Base-by-base conservation (phyloP, 208 protist species). In the Leishmania gerbilli region DNA sequence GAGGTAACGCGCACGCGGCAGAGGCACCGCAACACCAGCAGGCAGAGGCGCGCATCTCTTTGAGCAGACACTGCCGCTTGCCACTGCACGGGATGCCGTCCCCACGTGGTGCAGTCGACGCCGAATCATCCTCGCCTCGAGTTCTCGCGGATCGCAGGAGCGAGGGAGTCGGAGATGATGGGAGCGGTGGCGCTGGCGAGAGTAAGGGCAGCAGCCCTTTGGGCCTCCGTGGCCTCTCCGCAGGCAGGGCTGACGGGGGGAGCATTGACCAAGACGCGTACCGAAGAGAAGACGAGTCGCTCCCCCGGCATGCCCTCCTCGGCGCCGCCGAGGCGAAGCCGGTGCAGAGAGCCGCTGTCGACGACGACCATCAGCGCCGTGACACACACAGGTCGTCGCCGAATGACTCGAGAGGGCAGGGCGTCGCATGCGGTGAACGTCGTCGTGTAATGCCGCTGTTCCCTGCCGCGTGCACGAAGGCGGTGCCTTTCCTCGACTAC, bases 401-500 rank as follows among this genome's bases (percentile, higher is more conserved):
- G 51, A 31, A 47, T 37, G 24, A 37, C 37, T 31, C 37, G 56
- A 37, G 56, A 51, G 74, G 11, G 40, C 56, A 47, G 74, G 40
- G 9, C 74, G 37, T 45, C 51, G 7, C 45, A 19, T 19, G 47
- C 51, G 72, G 34, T 11, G 72, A 15, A 24, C 15, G 51, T 37
- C 21, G 21, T 64, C 3, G 24, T 40, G 34, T 11, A 17, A 31
- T 47, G 24, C 27, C 56, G 11, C 76, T 67, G 21, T 82, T 85
- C 45, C 77, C 77, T 3, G 21, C 49, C 8, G 65, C 64, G 34
- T 76, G 55, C 53, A 79, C 64, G 24, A 51, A 81, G 13, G 82
- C 81, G 4, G 55, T 85, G 21, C 85, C 81, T 0, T 85, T 85
- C 34, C 62, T 82, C 31, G 81, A 72, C 37, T 86, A 83, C 76